Percentiles rank a stretch among this genome's conserved stretches.
Conservation (phyloP, 495 filamentous ascomycete species). For the Hamigera avellanea region DNA sequence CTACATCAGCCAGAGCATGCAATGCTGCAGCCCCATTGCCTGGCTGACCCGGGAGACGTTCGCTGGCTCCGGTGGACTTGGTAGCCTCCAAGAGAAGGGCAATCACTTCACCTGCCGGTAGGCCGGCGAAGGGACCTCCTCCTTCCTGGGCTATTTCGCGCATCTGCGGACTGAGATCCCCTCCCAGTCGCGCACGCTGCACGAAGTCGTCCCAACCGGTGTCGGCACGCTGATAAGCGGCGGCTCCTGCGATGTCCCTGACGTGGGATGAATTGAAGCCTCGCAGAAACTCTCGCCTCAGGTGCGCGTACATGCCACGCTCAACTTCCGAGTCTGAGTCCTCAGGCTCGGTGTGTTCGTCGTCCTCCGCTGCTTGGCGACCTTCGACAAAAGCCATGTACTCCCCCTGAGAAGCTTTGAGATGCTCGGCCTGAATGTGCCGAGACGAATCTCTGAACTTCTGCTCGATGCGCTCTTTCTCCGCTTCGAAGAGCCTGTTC, state of each 20-base stretch:
- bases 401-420: constrained; percentile 25
- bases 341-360: constrained; percentile 39
- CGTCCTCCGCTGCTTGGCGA: constrained; percentile 31
- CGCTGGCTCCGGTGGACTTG: too few species aligned
- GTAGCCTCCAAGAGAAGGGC: constrained; percentile 14
- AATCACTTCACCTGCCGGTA: constrained; percentile 9
- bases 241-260: constrained; percentile 22
- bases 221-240: constrained; percentile 20
- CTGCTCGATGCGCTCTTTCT: constrained; percentile 17
- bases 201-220: constrained; percentile 33
- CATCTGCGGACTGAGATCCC: constrained; percentile 29
- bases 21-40: constrained; percentile 13
- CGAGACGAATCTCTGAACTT: constrained; percentile 12
- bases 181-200: constrained; percentile 25
- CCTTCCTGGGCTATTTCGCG: constrained; percentile 19
- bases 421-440: constrained; percentile 27
- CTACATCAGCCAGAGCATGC: constrained; percentile 23
- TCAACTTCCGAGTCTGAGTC: constrained; percentile 25
- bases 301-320: constrained; percentile 8
- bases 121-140: constrained; percentile 6
- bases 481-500: constrained; percentile 15
- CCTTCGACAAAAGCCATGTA: constrained; percentile 30
- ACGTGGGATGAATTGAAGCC: constrained; percentile 27
- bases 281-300: constrained; percentile 18
- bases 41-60: too few species aligned